These are phyloP conservation scores for Arthrobotrys megalospora DNA, from an alignment of 2,329 filamentous ascomycete species.

Conservation along the genomic window DNA sequence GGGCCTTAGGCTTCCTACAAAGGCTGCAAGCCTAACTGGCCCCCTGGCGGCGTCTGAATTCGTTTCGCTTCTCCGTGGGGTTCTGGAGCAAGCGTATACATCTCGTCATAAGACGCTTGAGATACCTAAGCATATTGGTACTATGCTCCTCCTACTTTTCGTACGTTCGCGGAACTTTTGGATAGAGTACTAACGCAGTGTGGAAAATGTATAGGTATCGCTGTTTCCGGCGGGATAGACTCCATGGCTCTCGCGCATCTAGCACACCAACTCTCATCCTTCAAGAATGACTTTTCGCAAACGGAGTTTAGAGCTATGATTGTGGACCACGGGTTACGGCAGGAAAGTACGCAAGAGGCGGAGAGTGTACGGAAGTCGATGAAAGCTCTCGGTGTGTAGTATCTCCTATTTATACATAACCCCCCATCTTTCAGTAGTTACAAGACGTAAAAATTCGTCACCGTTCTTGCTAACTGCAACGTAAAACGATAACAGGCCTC, in stretches of 20 bases:
- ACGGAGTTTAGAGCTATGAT: constrained; percentile 65
- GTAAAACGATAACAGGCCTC: neutral
- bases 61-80: constrained; percentile 12
- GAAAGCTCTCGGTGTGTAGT: constrained; percentile 17
- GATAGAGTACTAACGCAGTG: neutral
- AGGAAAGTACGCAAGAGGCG: constrained; percentile 72
- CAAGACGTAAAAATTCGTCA: too few relatives aligned
- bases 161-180: neutral
- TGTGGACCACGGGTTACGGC: constrained; percentile 72
- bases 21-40: neutral
- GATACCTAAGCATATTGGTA: constrained; percentile 49
- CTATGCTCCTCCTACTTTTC: too few relatives aligned
- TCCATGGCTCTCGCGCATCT: constrained; percentile 95
- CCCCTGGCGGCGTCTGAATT: constrained; percentile 28
- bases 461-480: neutral
- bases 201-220: constrained; percentile 74
- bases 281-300: constrained; percentile 28
- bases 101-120: neutral
- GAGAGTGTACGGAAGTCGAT: constrained; percentile 68
- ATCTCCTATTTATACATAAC: too few relatives aligned
- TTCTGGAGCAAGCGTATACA: constrained; percentile 7
- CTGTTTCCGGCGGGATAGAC: constrained; percentile 92
- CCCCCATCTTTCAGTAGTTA: neutral
- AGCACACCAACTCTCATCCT: constrained; percentile 71
- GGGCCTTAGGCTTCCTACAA: neutral